Percentiles rank a stretch among this genome's conserved stretches.
These are phyloP conservation scores for Ustilago curta DNA, from an alignment of 1,284 basidiomycete genomes.

Conservation along the genomic window DNA sequence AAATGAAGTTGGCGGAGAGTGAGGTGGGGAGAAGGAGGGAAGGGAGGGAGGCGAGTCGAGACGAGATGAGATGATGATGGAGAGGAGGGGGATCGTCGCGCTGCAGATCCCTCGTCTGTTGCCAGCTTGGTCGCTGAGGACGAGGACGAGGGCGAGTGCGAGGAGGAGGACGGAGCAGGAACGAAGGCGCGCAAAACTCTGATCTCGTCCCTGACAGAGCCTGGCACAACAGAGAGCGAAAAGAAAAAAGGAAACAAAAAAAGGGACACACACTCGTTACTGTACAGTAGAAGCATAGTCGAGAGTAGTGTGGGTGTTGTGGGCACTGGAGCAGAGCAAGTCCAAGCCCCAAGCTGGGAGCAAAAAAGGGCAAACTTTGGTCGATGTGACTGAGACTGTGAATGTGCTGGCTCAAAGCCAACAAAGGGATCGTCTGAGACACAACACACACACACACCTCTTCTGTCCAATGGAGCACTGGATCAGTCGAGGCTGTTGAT, in stretches of 20 bases:
- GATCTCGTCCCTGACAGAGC: too few species aligned
- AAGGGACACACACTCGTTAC: constrained; percentile 3
- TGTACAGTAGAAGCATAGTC: neutral
- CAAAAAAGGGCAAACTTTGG: constrained; percentile 1
- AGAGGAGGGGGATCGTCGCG: constrained; percentile 17
- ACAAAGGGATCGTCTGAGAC: constrained; percentile 4
- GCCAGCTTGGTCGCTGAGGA: neutral
- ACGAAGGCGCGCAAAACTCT: too few species aligned
- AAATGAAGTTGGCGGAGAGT: constrained; percentile 7
- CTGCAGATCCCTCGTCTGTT: neutral
- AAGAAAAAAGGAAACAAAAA: neutral
- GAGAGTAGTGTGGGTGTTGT: too few species aligned
- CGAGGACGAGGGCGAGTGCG: neutral
- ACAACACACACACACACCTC: neutral
- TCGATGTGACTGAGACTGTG: neutral
- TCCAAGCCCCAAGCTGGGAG: neutral
- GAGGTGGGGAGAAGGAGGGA: constrained; percentile 1
- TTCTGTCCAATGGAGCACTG: neutral
- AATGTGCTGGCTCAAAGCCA: neutral
- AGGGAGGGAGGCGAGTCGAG: constrained; percentile 4
- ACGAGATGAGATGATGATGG: constrained; percentile 7
- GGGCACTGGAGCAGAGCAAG: constrained; percentile 2
- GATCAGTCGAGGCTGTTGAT: neutral
- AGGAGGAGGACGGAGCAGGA: neutral
- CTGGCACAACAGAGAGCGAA: constrained; percentile 1